A percentile compares a stretch with the other conserved stretches of the same genome.
phyloP scores from a whole-genome alignment of 208 protist genomes.

The Novymonas esmeraldas region DNA sequence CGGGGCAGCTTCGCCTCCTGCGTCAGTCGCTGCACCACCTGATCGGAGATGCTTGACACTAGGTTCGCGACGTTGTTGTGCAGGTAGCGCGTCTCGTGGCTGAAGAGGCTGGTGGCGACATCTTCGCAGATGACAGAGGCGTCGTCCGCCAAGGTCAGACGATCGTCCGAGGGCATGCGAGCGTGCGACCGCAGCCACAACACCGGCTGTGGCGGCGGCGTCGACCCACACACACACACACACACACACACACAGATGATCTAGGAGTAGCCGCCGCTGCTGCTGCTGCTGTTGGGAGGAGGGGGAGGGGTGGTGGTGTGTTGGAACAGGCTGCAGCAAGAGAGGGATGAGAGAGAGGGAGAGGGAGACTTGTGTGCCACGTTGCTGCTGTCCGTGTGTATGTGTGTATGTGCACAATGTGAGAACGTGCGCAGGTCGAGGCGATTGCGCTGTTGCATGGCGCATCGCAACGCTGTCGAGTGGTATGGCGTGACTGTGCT shows the following conservation, averaged over 20 bases:
- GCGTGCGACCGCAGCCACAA: neutral
- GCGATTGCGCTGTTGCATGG: too few species aligned
- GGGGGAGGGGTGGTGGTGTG: too few species aligned
- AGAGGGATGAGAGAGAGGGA: too few species aligned
- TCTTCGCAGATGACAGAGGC: conserved; percentile 78
- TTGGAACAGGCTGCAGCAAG: too few species aligned
- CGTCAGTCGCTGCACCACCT: conserved; percentile 76
- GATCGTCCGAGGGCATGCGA: conserved; percentile 34
- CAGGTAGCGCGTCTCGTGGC: conserved; percentile 67
- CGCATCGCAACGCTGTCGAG: too few species aligned
- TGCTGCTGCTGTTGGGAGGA: too few species aligned
- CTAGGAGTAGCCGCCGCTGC: too few species aligned
- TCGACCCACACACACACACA: conserved; percentile 6
- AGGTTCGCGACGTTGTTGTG: conserved; percentile 67
- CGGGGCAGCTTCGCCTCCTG: conserved; percentile 86
- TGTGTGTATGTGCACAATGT: too few species aligned
- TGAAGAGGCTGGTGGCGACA: conserved; percentile 63
- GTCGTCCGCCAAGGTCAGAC: conserved; percentile 83
- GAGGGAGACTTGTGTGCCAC: too few species aligned
- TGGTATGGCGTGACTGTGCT: too few species aligned
- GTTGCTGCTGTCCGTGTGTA: too few species aligned
- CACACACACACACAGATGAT: conserved; percentile 15
- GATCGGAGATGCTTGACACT: conserved; percentile 71
- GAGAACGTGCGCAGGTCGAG: too few species aligned
- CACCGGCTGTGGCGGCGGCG: neutral